Base-by-base conservation (phyloP, 2,329 filamentous ascomycete species). In the Phaeomoniella chlamydospora region DNA sequence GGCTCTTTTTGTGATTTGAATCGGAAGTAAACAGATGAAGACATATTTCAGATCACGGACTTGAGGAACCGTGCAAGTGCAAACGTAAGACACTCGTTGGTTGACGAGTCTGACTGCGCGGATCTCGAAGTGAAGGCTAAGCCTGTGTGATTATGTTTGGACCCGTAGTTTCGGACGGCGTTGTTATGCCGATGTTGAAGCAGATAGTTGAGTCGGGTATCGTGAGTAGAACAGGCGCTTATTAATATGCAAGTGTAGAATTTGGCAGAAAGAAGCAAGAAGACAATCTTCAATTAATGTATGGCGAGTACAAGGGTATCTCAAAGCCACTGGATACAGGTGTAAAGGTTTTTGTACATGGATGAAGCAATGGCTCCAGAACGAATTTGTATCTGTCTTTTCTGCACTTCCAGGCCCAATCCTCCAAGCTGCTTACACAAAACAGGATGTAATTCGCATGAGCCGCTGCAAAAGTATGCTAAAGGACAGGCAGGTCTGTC, bases 1-100 rank as follows among this genome's bases (percentile, higher is more conserved):
- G 86, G 84, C 56, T 96, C 90, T 66, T 86, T 94, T 57, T 92
- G 86, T 49, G 88, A 96, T 66, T 94, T 96, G 78, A 98, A 98
- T 66, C 94, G 94, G 82, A 94, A 98, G 65, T 94, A 96, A 55
- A 98, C 90, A 47, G 87, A 96, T 39, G 90, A 94, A 56, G 85
- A 76, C 87, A 94, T 94, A 53, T 26, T 26, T 26, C 22, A 26
- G 22, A 26, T 26, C 22, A 26, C 22, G 22, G 22, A 26, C 22
- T 26, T n/a, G n/a, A 26, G 22, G n/a, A n/a, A 6, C n/a, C 9
- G 9, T 26, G n/a, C 9, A 26, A 26, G n/a, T n/a, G n/a, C n/a
- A n/a, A n/a, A n/a, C n/a, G n/a, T n/a, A n/a, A n/a, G n/a, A 26
- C 22, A 9, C n/a, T 6, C 22, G 22, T 26, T 26, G 22, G n/a